Evolutionary conservation across 768 basidiomycete species (phyloP), one percentile per base, ranked within the genome.

Genomic region (Phylloporus sp.): DNA sequence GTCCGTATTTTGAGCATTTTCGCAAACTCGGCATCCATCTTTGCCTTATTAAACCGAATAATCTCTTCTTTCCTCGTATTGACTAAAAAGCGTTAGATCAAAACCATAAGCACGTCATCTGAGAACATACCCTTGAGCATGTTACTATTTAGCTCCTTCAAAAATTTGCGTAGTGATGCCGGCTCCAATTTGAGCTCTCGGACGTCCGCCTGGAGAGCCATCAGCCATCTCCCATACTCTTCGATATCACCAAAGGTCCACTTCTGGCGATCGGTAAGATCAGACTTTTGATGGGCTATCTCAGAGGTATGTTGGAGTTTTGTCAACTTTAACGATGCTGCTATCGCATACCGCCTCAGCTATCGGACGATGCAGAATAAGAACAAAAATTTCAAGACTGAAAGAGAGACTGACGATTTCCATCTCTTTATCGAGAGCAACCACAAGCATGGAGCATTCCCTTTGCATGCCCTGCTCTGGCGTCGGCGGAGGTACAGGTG

Each of bases 21-120:
- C 10, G 83, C 80, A 65, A 95, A 91, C 49, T 87, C 86, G 4
- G 82, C 78, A 62, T 97, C 93, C 27, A 76, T 77, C 53, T 82
- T 82, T 1, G 92, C 93, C 58, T 81, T 82, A 49, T 84, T 76
- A 67, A 91, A 94, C 5, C 91, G 81, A 16, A 76, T 73, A 23
- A 91, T 86, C 62, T 97, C 93, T 64, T 94, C 92, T 58, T 80
- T 80, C 57, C 88, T 82, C 53, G 88, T 90, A 45, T 81, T 83
- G 35, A 85, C 94, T 95, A 60, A 35, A 40, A 36, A 41, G 34
- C 41, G 36, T 50, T 36, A 54, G 42, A 11, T 11, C 47, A 23
- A 49, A 26, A 11, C 20, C 2, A 34, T 20, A 24, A 45, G 15
- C 20, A 2, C 15, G 18, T 13, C 11, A 12, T 24, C 11, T 8